Evolutionary conservation across 306 rosid genomes (phyloP).

Genomic region (Cicer judaicum): DNA sequence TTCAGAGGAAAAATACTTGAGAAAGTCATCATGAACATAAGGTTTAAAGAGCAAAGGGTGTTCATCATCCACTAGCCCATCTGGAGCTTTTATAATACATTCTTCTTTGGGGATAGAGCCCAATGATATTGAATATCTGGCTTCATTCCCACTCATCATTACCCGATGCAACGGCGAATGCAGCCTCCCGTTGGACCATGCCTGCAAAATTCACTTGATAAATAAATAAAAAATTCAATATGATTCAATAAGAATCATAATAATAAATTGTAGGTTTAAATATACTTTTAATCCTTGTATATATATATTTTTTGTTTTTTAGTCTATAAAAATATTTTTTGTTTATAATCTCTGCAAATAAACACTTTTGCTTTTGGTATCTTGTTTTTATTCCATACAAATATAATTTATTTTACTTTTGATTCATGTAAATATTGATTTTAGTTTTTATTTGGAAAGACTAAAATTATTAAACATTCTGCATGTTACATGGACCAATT

Average conservation of each 20-base stretch:
- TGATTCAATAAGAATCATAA: background rate
- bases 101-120: slow-evolving; percentile 71
- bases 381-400: too few relatives aligned
- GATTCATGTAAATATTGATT: too few relatives aligned
- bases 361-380: too few relatives aligned
- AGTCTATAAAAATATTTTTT: too few relatives aligned
- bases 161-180: slow-evolving; percentile 70
- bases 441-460: too few relatives aligned
- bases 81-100: slow-evolving; percentile 59
- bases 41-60: slow-evolving; percentile 76
- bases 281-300: too few relatives aligned
- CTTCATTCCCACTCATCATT: slow-evolving; percentile 71
- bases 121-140: slow-evolving; percentile 67
- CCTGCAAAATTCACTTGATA: slow-evolving; percentile 50
- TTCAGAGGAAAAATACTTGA: slow-evolving; percentile 50
- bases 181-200: slow-evolving; percentile 76
- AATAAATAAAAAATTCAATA: background rate
- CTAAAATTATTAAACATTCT: too few relatives aligned
- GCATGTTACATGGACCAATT: too few relatives aligned
- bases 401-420: too few relatives aligned
- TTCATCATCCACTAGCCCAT: slow-evolving; percentile 71
- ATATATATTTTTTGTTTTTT: too few relatives aligned
- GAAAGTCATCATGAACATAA: slow-evolving; percentile 61
- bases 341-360: too few relatives aligned
- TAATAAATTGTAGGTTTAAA: background rate